These are phyloP conservation scores for Coffea canephora DNA, from an alignment of 257 asterid species.

Conservation along the genomic window DNA sequence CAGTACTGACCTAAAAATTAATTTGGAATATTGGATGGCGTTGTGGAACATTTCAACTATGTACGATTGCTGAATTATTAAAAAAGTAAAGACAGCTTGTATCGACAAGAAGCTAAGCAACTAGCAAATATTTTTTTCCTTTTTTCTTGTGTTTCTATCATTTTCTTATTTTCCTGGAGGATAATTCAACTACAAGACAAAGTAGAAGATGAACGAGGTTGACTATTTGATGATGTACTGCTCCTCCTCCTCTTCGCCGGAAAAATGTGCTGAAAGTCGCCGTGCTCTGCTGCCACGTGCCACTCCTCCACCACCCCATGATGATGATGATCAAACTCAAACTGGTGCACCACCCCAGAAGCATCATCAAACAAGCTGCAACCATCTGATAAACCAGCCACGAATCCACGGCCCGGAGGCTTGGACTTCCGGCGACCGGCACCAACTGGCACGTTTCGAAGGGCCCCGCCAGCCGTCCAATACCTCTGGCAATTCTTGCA, in stretches of 20 bases:
- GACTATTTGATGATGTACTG: slow-evolving; percentile 46
- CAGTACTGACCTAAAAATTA: neutral
- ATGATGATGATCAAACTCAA: slow-evolving; percentile 38
- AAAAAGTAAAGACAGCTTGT: slow-evolving; percentile 23
- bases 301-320: slow-evolving; percentile 48
- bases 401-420: slow-evolving; percentile 44
- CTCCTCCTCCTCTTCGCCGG: slow-evolving; percentile 75
- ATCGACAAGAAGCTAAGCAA: slow-evolving; percentile 28
- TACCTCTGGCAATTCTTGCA: slow-evolving; percentile 83
- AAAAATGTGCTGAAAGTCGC: slow-evolving; percentile 39
- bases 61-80: neutral
- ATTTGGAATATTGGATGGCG: neutral
- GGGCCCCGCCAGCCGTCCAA: slow-evolving; percentile 93
- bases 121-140: slow-evolving; percentile 6
- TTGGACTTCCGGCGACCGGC: slow-evolving; percentile 82
- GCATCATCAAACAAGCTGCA: slow-evolving; percentile 44
- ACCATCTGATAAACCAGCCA: slow-evolving; percentile 43
- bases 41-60: slow-evolving; percentile 15
- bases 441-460: slow-evolving; percentile 78
- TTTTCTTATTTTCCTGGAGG: neutral
- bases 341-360: slow-evolving; percentile 35
- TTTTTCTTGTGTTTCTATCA: neutral
- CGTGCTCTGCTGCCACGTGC: slow-evolving; percentile 44
- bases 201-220: slow-evolving; percentile 43
- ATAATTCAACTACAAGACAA: slow-evolving; percentile 29